phyloP scores from a whole-genome alignment of 306 rosid genomes.

The Macrotyloma uniflorum region DNA sequence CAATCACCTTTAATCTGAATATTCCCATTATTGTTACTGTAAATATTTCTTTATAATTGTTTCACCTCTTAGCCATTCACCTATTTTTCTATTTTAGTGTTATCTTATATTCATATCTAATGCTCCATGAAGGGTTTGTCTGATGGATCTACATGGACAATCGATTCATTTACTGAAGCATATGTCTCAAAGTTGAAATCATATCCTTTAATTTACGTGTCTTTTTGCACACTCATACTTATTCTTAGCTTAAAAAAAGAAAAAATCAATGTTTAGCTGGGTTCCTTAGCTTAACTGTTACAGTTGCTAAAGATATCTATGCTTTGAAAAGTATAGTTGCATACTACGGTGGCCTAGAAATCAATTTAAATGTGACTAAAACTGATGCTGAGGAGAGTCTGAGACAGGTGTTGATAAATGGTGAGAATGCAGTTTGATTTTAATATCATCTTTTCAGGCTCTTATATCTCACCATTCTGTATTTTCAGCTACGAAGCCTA shows the following conservation, averaged over 20 bases:
- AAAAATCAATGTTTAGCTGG: background rate
- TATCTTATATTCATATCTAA: background rate
- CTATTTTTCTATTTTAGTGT: background rate
- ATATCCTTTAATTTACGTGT: constrained; percentile 64
- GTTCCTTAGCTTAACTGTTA: constrained; percentile 61
- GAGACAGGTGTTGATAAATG: constrained; percentile 48
- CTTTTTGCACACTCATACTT: background rate
- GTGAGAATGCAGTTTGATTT: constrained; percentile 46
- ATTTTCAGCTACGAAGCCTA: constrained; percentile 73
- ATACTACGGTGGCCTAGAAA: constrained; percentile 83
- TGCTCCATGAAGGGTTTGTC: constrained; percentile 55
- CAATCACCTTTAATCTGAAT: too few relatives aligned
- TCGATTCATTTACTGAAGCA: constrained; percentile 68
- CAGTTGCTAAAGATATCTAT: constrained; percentile 56
- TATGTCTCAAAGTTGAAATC: constrained; percentile 71
- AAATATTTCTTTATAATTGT: too few relatives aligned
- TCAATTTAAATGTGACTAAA: constrained; percentile 58
- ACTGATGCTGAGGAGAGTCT: constrained; percentile 77
- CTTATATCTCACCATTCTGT: constrained; percentile 31
- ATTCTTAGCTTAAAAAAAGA: background rate
- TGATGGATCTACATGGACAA: constrained; percentile 66
- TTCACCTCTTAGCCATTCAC: constrained; percentile 7
- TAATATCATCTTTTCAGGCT: constrained; percentile 6
- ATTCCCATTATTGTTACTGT: too few relatives aligned
- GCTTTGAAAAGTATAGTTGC: constrained; percentile 92